Evolutionary conservation across 108 stramenopile species (phyloP).

Genomic region (Skeletonema costatum): DNA sequence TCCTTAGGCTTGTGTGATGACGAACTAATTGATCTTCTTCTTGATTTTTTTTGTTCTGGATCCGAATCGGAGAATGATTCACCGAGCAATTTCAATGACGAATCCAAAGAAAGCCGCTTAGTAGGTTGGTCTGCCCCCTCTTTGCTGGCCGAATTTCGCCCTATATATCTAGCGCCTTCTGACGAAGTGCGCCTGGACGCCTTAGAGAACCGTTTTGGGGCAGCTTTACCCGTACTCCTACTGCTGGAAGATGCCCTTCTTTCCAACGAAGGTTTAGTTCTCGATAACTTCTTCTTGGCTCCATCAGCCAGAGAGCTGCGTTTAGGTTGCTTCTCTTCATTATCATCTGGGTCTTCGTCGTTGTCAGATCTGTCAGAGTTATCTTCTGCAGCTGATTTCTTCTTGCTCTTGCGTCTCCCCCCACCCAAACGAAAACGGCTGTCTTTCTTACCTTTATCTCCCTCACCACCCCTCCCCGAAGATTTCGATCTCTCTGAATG

Average conservation of each 20-base stretch:
- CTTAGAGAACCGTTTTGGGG: neutral
- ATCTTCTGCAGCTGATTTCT: neutral
- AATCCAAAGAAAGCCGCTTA: constrained; percentile 5
- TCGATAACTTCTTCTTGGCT: neutral
- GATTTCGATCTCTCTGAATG: neutral
- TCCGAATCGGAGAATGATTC: neutral
- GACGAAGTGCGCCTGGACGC: neutral
- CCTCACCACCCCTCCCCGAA: neutral
- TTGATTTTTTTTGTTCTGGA: neutral
- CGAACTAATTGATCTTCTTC: neutral
- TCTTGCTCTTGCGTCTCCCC: neutral
- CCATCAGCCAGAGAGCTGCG: neutral
- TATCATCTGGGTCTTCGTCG: neutral
- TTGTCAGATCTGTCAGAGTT: neutral
- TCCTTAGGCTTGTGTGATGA: neutral
- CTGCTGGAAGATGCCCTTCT: neutral
- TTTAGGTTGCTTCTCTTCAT: neutral
- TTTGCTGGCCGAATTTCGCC: neutral
- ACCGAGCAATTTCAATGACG: neutral
- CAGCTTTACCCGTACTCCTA: neutral
- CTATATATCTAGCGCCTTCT: neutral
- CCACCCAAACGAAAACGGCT: neutral
- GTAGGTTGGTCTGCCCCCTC: neutral
- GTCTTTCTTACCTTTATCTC: neutral
- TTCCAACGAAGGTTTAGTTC: neutral